These are phyloP conservation scores for Aureobasidium musti DNA, from an alignment of 2,329 filamentous ascomycete genomes.

Conservation along the genomic window DNA sequence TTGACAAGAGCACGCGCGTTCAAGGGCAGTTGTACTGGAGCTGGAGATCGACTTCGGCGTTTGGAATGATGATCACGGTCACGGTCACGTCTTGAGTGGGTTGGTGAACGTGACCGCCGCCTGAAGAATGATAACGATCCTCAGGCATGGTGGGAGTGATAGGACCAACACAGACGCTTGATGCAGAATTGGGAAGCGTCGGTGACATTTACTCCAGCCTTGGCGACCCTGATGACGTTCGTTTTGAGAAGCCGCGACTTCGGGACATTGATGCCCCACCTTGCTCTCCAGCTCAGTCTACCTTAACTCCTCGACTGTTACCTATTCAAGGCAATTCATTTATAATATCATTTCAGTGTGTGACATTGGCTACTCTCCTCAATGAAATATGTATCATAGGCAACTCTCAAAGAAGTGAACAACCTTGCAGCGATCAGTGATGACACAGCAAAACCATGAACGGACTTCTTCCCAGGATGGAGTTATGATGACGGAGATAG, in stretches of 20 bases:
- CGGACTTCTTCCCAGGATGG: constrained; percentile 9
- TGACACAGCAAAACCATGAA: background rate
- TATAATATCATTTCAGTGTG: background rate
- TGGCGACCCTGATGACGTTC: constrained; percentile 23
- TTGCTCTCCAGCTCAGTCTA: too few relatives aligned
- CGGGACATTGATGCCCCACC: constrained; percentile 5
- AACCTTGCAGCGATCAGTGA: background rate
- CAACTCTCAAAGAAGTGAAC: background rate
- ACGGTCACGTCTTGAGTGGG: background rate
- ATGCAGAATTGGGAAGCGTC: background rate
- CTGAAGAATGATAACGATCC: constrained; percentile 16
- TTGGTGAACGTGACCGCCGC: constrained; percentile 19
- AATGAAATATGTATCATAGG: background rate
- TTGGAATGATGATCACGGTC: constrained; percentile 16
- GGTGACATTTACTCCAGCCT: background rate
- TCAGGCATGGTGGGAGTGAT: constrained; percentile 27
- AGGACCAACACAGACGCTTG: too few relatives aligned
- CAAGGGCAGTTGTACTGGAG: constrained; percentile 57
- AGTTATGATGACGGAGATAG: constrained; percentile 14
- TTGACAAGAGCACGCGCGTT: constrained; percentile 67
- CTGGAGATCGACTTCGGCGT: constrained; percentile 31
- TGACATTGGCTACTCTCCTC: background rate
- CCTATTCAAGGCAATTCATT: background rate
- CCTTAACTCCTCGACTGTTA: background rate
- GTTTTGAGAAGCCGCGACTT: background rate